phyloP scores from a whole-genome alignment of 1,284 basidiomycete genomes.

The Sporisorium iseilematis-ciliati region DNA sequence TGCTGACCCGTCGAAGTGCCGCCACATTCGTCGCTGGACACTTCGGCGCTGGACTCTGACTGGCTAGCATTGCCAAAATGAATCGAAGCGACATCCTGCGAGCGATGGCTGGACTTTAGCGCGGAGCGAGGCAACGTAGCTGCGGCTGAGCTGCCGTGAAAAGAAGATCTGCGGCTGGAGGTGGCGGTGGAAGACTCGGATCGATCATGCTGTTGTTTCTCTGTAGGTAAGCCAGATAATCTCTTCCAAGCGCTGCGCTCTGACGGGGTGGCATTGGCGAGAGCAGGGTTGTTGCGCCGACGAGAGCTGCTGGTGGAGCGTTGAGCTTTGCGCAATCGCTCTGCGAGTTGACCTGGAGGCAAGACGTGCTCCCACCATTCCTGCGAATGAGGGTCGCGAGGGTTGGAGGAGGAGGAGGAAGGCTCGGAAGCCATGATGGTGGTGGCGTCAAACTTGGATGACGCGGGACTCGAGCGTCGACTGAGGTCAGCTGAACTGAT shows the following conservation, averaged over 20 bases:
- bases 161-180: constrained; percentile 35
- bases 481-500: constrained; percentile 27
- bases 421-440: constrained; percentile 7
- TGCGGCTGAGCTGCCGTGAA: constrained; percentile 12
- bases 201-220: constrained; percentile 9
- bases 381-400: constrained; percentile 31
- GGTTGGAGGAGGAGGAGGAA: constrained; percentile 3
- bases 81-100: constrained; percentile 4
- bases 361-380: constrained; percentile 63
- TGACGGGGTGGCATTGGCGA: constrained; percentile 45
- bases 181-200: constrained; percentile 31
- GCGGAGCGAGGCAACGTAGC: constrained; percentile 38
- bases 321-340: constrained; percentile 57
- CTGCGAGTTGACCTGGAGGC: constrained; percentile 59
- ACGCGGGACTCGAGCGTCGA: constrained; percentile 23
- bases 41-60: constrained; percentile 41
- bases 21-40: constrained; percentile 41
- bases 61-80: constrained; percentile 10
- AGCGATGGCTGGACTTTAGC: constrained; percentile 11
- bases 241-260: constrained; percentile 48
- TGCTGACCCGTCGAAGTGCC: constrained; percentile 24
- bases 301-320: constrained; percentile 41
- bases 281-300: constrained; percentile 39
- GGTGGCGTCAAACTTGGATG: constrained; percentile 7
- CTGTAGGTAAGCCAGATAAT: constrained; percentile 36